Evolutionary conservation across 495 filamentous ascomycete genomes (phyloP).

Genomic region (Melanomma pulvis-pyrius): DNA sequence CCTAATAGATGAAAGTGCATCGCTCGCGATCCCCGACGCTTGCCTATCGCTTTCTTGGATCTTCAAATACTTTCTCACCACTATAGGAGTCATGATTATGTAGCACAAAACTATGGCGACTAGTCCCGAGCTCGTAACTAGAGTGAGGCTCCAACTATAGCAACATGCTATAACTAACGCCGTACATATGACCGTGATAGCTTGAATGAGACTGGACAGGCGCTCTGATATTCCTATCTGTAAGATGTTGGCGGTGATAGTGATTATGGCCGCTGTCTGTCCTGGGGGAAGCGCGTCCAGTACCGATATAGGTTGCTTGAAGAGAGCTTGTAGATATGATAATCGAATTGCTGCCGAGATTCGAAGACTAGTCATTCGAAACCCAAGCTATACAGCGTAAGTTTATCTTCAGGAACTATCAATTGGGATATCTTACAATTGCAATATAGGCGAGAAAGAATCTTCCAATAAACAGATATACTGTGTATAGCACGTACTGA

Average conservation of each 20-base stretch:
- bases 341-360: constrained; percentile 62
- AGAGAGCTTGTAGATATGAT: constrained; percentile 44
- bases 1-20: neutral
- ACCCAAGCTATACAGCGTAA: constrained; percentile 45
- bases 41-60: constrained; percentile 4
- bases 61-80: constrained; percentile 1
- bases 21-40: neutral
- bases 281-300: constrained; percentile 18
- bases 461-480: constrained; percentile 47
- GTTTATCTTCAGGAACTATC: neutral
- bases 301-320: constrained; percentile 41
- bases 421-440: constrained; percentile 25
- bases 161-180: constrained; percentile 60
- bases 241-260: constrained; percentile 54
- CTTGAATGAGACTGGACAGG: constrained; percentile 58
- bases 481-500: constrained; percentile 45
- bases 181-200: constrained; percentile 52
- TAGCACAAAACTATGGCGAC: constrained; percentile 6
- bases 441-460: constrained; percentile 41
- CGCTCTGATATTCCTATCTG: constrained; percentile 71
- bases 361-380: constrained; percentile 91
- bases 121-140: constrained; percentile 31
- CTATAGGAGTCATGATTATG: neutral
- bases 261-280: constrained; percentile 28
- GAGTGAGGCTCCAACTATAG: constrained; percentile 58